Percentiles rank a stretch among this genome's conserved stretches.
Evolutionary conservation across 768 basidiomycete genomes (phyloP).

Genomic region (Pulveroboletus sp.): DNA sequence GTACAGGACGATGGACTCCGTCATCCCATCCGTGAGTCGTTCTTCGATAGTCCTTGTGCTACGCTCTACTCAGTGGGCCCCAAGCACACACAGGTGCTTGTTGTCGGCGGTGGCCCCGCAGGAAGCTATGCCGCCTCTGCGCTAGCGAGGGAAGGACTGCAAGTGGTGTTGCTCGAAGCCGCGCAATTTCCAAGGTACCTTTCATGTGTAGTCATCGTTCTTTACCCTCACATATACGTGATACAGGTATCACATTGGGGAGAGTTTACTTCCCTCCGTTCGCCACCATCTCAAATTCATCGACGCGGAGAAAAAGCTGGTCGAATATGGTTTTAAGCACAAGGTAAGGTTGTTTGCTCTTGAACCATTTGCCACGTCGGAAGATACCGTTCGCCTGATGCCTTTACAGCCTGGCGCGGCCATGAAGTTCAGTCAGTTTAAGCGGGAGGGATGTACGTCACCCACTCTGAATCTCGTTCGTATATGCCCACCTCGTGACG

Average conservation of each 20-base stretch:
- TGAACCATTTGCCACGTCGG: neutral
- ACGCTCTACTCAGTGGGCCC: neutral
- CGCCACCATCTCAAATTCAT: constrained; percentile 52
- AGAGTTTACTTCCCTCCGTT: constrained; percentile 48
- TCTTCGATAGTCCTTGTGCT: neutral
- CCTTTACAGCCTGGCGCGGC: constrained; percentile 51
- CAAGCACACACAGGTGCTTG: constrained; percentile 34
- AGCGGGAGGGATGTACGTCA: constrained; percentile 54
- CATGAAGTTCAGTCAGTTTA: constrained; percentile 53
- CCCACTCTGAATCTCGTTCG: neutral
- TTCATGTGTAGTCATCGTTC: neutral
- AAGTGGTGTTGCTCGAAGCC: constrained; percentile 55
- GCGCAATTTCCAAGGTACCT: constrained; percentile 51
- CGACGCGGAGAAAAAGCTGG: constrained; percentile 43
- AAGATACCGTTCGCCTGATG: neutral
- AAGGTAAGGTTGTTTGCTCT: constrained; percentile 36
- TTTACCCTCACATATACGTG: neutral
- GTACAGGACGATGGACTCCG: constrained; percentile 4
- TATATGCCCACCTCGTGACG: neutral
- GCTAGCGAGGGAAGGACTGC: constrained; percentile 53
- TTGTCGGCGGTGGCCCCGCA: constrained; percentile 59
- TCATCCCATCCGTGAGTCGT: constrained; percentile 24
- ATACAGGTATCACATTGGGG: constrained; percentile 46
- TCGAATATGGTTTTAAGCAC: constrained; percentile 39
- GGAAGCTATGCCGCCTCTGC: constrained; percentile 54